These are phyloP conservation scores for Suillus subaureus DNA, from an alignment of 768 basidiomycete species.

Conservation along the genomic window DNA sequence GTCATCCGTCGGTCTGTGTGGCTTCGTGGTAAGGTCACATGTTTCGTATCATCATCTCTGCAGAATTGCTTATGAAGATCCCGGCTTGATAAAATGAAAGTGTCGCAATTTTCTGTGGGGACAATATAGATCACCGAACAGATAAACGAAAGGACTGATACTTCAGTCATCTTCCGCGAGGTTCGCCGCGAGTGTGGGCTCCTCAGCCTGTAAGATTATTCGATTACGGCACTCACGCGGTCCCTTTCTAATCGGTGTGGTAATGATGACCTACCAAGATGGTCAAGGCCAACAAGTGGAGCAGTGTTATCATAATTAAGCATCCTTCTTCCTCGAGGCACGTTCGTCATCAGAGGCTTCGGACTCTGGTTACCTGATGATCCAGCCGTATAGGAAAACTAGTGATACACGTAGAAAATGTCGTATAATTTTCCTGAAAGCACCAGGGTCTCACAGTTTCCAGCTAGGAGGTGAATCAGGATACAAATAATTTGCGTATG, in stretches of 20 bases:
- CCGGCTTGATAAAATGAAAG: neutral
- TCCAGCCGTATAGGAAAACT: neutral
- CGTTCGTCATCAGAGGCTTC: neutral
- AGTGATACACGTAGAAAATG: neutral
- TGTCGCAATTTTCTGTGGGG: neutral
- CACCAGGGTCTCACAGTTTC: neutral
- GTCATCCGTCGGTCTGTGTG: neutral
- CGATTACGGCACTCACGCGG: neutral
- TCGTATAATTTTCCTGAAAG: neutral
- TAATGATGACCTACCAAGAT: neutral
- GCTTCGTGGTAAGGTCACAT: neutral
- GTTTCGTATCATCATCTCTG: neutral
- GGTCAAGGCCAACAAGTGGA: conserved; percentile 1
- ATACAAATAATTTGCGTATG: neutral
- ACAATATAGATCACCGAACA: neutral
- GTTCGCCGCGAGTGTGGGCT: neutral
- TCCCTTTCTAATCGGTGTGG: neutral
- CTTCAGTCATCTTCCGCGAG: neutral
- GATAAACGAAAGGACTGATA: neutral
- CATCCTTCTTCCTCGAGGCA: conserved; percentile 8
- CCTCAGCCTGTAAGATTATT: neutral
- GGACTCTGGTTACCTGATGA: neutral
- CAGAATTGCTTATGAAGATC: neutral
- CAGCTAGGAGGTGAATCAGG: neutral
- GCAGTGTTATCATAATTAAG: neutral